phyloP scores from a whole-genome alignment of 2,329 filamentous ascomycete genomes.

The Diplodia sapinea region DNA sequence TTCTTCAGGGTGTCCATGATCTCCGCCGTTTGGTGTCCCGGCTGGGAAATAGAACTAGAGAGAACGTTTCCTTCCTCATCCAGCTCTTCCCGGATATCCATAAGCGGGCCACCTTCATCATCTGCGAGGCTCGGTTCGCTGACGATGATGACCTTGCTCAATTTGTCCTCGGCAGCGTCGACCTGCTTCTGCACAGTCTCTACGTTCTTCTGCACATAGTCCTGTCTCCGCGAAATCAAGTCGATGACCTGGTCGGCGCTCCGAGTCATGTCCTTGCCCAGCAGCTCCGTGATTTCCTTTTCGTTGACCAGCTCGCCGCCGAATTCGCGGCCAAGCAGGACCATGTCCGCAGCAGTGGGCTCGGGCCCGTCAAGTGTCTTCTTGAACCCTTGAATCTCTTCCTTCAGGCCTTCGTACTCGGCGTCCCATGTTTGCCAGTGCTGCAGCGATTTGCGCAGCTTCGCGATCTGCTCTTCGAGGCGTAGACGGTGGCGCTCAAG shows the following conservation, averaged over 20 bases:
- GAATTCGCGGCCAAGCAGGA: slow-evolving; percentile 62
- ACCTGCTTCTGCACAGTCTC: slow-evolving; percentile 75
- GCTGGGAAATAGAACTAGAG: slow-evolving; percentile 57
- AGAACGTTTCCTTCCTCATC: slow-evolving; percentile 90
- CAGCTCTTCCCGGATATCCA: slow-evolving; percentile 89
- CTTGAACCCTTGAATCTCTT: slow-evolving; percentile 70
- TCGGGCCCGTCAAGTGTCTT: slow-evolving; percentile 27
- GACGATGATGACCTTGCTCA: slow-evolving; percentile 67
- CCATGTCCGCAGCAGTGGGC: slow-evolving; percentile 40
- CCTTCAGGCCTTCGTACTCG: slow-evolving; percentile 88
- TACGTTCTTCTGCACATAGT: slow-evolving; percentile 88
- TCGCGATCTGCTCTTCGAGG: slow-evolving; percentile 76
- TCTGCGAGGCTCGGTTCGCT: slow-evolving; percentile 67
- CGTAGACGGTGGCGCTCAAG: slow-evolving; percentile 76
- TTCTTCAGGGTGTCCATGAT: slow-evolving; percentile 76
- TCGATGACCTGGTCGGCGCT: slow-evolving; percentile 68
- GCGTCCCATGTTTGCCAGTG: slow-evolving; percentile 92
- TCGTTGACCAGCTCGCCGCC: slow-evolving; percentile 68
- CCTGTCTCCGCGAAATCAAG: slow-evolving; percentile 75
- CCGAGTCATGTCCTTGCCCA: slow-evolving; percentile 55
- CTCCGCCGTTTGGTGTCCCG: slow-evolving; percentile 70
- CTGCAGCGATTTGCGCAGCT: slow-evolving; percentile 75
- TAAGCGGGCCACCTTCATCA: slow-evolving; percentile 76
- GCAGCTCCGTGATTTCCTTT: slow-evolving; percentile 63
- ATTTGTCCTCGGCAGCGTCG: slow-evolving; percentile 69